Conservation (phyloP, 345 rosid species). For the Gossypium longicalyx region DNA sequence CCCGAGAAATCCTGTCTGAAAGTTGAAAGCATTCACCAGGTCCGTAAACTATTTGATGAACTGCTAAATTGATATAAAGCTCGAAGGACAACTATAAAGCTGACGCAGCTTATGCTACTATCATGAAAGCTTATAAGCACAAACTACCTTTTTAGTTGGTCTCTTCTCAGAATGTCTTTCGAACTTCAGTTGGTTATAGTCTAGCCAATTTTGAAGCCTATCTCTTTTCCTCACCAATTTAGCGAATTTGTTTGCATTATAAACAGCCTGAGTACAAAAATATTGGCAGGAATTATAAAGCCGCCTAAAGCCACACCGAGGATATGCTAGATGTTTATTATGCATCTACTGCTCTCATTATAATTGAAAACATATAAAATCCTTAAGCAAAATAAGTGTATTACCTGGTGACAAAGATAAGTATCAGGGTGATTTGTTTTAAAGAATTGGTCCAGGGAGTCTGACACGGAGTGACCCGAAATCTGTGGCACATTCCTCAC, state of each 20-base stretch:
- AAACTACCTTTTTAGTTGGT: conserved; percentile 66
- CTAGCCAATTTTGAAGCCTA: conserved; percentile 82
- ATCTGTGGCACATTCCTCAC: conserved; percentile 75
- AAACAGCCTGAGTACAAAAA: conserved; percentile 61
- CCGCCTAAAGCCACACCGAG: neutral
- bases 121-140: conserved; percentile 12
- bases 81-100: neutral
- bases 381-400: neutral
- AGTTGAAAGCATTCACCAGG: conserved; percentile 4
- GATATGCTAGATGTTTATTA: neutral
- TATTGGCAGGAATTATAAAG: neutral
- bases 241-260: conserved; percentile 70
- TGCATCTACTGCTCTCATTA: neutral
- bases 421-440: conserved; percentile 77
- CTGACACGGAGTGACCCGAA: conserved; percentile 46
- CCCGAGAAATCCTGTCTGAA: conserved; percentile 80
- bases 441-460: conserved; percentile 72
- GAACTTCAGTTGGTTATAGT: conserved; percentile 70
- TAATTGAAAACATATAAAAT: neutral
- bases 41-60: neutral
- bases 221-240: conserved; percentile 68
- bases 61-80: neutral
- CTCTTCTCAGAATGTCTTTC: conserved; percentile 74
- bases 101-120: neutral
- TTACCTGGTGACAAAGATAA: conserved; percentile 87